phyloP scores from a whole-genome alignment of 2,329 filamentous ascomycete species.

The Ambrosiella beaveri region DNA sequence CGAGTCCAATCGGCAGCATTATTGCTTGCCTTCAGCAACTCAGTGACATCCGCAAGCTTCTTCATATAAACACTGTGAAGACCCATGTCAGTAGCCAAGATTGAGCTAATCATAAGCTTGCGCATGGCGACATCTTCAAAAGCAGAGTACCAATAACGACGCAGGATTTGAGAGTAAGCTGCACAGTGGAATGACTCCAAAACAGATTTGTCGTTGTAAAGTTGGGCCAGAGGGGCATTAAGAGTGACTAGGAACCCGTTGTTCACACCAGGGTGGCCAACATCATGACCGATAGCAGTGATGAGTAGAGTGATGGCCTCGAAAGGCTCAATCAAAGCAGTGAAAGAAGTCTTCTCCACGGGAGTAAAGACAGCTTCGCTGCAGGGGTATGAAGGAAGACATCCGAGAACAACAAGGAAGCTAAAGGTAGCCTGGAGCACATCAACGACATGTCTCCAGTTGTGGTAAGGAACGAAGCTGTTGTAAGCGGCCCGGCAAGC shows the following conservation, averaged over 20 bases:
- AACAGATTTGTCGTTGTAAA: constrained; percentile 95
- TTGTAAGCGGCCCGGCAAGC: constrained; percentile 92
- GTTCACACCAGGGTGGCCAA: constrained; percentile 93
- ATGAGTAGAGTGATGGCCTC: constrained; percentile 80
- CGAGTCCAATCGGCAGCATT: constrained; percentile 58
- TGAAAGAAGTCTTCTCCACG: constrained; percentile 44
- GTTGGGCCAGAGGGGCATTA: constrained; percentile 79
- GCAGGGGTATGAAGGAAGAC: constrained; percentile 48
- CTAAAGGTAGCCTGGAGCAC: constrained; percentile 86
- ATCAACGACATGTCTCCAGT: constrained; percentile 93
- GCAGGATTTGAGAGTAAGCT: constrained; percentile 87
- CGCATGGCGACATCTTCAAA: constrained; percentile 68
- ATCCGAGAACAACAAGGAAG: constrained; percentile 68
- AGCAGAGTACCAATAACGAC: constrained; percentile 73
- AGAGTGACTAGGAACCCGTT: constrained; percentile 88
- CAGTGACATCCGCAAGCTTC: constrained; percentile 62
- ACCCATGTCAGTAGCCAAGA: constrained; percentile 93
- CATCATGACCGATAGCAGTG: constrained; percentile 94
- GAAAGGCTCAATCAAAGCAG: constrained; percentile 62
- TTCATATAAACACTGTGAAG: constrained; percentile 95
- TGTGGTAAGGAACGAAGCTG: constrained; percentile 90
- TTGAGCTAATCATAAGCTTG: constrained; percentile 90
- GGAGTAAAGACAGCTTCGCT: constrained; percentile 16
- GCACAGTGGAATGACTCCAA: constrained; percentile 96
- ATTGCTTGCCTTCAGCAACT: constrained; percentile 52